Base-by-base conservation (phyloP, 805 yeast species). In the Hyphopichia homilentoma region DNA sequence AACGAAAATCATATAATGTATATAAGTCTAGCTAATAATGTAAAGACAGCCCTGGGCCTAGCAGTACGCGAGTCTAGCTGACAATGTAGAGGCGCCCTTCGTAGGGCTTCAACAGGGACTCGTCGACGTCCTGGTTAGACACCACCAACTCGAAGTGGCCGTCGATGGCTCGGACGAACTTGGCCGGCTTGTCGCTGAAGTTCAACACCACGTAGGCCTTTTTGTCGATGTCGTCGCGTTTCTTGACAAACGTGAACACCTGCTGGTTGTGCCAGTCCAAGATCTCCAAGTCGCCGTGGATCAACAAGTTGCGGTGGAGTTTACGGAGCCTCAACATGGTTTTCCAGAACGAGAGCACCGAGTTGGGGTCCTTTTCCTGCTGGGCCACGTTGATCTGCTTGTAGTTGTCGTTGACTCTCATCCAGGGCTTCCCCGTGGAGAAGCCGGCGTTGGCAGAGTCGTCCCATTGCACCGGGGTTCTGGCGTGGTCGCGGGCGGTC, bases 381-480 rank as follows among this genome's bases (percentile, higher is more conserved):
- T 59, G 48, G 2, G 56, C 62, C 13, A 62, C 77, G 38, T 72
- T 72, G 47, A 70, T 59, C 29, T 59, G 62, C 40, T 46, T 51
- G 52, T 63, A 71, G 44, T 64, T 62, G 38, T 65, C 70, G 39
- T 68, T 68, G 44, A 65, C 61, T 32, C 57, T 48, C 52, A 65
- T 68, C 77, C 78, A 72, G 16, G 77, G 76, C 40, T 54, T 54
- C 24, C 45, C 62, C 6, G 61, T 52, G 21, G 72, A 54, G 51
- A 71, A 70, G 0, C 77, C 77, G 21, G 59, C 73, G 38, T 65
- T 38, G 14, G 41, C 57, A 3, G 62, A 44, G 34, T 47, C 50
- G 32, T 62, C 62, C 77, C 77, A 71, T 37, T 69, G 76, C 38
- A 71, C 64, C 12, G 77, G 77, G 12, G 73, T 61, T 44, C 77